Conservation (phyloP, 805 yeast species). For the Saturnispora sekii region DNA sequence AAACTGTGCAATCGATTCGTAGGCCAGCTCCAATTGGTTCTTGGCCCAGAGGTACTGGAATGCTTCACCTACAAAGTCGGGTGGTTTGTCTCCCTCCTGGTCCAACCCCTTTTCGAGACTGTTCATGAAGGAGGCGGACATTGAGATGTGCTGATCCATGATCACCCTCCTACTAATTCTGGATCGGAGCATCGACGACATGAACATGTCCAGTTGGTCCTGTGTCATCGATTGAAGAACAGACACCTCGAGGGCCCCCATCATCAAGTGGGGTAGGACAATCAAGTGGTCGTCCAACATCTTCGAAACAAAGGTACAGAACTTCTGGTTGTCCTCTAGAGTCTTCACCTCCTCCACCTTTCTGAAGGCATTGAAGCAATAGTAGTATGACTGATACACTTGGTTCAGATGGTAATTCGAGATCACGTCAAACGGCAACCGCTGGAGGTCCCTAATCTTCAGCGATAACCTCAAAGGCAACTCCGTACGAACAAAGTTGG, state of each 20-base stretch:
- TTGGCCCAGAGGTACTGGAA: constrained; percentile 69
- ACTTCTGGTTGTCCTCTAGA: constrained; percentile 64
- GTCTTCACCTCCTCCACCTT: constrained; percentile 58
- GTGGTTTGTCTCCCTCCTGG: constrained; percentile 38
- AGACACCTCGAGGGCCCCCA: constrained; percentile 84
- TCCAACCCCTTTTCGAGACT: constrained; percentile 22
- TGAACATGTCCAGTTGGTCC: constrained; percentile 55
- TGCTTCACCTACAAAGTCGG: constrained; percentile 64
- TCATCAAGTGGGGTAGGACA: constrained; percentile 78
- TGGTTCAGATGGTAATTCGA: constrained; percentile 79
- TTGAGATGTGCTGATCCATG: constrained; percentile 81
- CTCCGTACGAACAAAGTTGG: constrained; percentile 82
- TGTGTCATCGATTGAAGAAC: constrained; percentile 51
- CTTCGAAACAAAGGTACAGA: constrained; percentile 53
- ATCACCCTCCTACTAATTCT: constrained; percentile 85
- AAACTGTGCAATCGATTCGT: constrained; percentile 39
- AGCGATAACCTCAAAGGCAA: constrained; percentile 77
- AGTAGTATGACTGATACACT: constrained; percentile 79
- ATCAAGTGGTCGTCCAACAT: constrained; percentile 72
- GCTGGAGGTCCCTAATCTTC: constrained; percentile 68
- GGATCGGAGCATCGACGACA: constrained; percentile 71
- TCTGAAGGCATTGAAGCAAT: constrained; percentile 79
- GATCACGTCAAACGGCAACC: constrained; percentile 70
- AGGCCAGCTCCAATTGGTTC: constrained; percentile 51
- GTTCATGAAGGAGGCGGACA: constrained; percentile 52